Base-by-base conservation (phyloP, 2,329 filamentous ascomycete genomes). In the Cryoendolithus antarcticus region DNA sequence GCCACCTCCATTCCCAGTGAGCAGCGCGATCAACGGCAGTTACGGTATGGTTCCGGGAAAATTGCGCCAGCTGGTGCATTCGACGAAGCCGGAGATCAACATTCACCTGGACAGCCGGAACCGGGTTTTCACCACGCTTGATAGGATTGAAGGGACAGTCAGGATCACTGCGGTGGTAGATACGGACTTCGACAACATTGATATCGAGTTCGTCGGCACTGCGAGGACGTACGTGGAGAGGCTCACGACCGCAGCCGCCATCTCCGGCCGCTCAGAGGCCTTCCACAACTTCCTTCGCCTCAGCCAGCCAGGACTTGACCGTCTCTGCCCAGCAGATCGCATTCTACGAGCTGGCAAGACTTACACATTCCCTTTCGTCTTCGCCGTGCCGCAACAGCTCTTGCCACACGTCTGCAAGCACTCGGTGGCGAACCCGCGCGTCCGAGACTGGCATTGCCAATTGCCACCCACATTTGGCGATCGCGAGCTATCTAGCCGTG, bases 381-480 rank as follows among this genome's bases (percentile, higher is more conserved):
- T 82, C 50, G 73, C 75, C 40, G 65, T 82, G 2, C 77, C 77
- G 0, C 63, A 71, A 28, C 68, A 69, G 11, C 60, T 82, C 3
- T 66, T 82, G 0, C 75, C 75, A 4, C 68, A 69, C 44, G 59
- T 72, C 34, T 82, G 77, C 58, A 62, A 60, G 11, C 77, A 81
- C 57, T 49, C 54, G 30, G 63, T 67, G 11, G 62, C 61, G 15
- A 70, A 71, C 43, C 59, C 64, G 19, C 64, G 71, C 30, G 61
- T 80, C 38, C 65, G 68, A 39, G 62, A 69, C 13, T 67, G 66
- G 1, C 77, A 82, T 53, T 61, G 74, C 2, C 61, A 69, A 48
- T 63, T 80, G 0, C 77, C 77, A 2, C 77, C 77, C 3, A 76
- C 69, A 19, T 59, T 80, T 12, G 77, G 77, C 9, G 75, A 79